Base-by-base conservation (phyloP, 2,329 filamentous ascomycete genomes). In the Aspergillus sp. region DNA sequence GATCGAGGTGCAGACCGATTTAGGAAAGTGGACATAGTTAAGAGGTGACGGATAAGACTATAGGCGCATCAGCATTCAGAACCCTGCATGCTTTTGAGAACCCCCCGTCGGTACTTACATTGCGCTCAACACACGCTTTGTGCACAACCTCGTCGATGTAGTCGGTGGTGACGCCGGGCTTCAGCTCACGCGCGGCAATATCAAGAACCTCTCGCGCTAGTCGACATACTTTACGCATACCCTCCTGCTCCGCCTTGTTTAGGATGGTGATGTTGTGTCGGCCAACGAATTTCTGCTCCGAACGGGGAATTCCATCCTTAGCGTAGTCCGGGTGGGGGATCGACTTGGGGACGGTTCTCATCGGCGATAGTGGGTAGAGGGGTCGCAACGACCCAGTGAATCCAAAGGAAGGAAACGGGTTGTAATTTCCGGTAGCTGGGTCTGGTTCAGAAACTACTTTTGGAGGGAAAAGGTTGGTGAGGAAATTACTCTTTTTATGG, bases 11-110 rank as follows among this genome's bases (percentile, higher is more conserved):
- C 95, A 99, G 62, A 97, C 90, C 0, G 95, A 99, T 79, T 99
- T 99, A 64, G 95, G 95, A 78, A 98, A 99, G 76, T 93, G 83
- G 80, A 90, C 90, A 79, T 98, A 98, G 79, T 97, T 97, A 35
- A 98, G 81, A 1, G 93, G 92, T 1, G 93, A 97, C 0, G 93
- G 93, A 73, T 98, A 98, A 9, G 92, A 90, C 93, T 97, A 62
- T 46, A n/a, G 11, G 7, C 7, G 37, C 19, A 11, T 70, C 47
- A 70, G 57, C 51, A 60, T 25, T 39, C 5, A n/a, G 17, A 25
- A 19, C n/a, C 8, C 33, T n/a, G 8, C n/a, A 14, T 3, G 3
- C 33, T 21, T 23, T 19, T 19, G 25, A 33, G 12, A 11, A 14
- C 35, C 27, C n/a, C 19, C 21, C 46, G 5, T 40, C 39, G 19